These are phyloP conservation scores for Rosa rugosa DNA, from an alignment of 306 rosid genomes.

Conservation along the genomic window DNA sequence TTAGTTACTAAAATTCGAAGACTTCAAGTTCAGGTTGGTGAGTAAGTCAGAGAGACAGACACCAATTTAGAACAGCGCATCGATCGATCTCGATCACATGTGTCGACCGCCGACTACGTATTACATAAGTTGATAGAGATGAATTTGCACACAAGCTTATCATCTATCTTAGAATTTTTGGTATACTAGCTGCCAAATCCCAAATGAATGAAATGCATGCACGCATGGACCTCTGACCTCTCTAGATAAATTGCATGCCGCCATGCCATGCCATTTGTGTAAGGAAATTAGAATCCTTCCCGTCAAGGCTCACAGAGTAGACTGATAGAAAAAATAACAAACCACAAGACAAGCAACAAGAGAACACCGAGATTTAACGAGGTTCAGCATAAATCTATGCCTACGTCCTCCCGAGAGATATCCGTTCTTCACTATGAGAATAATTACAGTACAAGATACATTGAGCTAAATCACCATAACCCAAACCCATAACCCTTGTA, in stretches of 20 bases:
- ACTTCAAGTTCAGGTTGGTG: background rate
- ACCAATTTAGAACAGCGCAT: background rate
- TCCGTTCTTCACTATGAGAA: too few species aligned
- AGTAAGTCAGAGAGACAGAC: background rate
- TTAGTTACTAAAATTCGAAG: background rate
- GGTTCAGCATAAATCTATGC: too few species aligned
- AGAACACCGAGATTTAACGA: too few species aligned
- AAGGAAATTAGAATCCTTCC: too few species aligned
- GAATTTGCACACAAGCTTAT: conserved; percentile 2
- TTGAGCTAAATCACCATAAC: too few species aligned
- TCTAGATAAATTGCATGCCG: background rate
- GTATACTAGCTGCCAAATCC: background rate
- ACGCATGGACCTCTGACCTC: background rate
- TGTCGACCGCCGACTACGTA: background rate
- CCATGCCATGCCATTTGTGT: too few species aligned
- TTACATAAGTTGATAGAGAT: background rate
- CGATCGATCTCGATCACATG: background rate
- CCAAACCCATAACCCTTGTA: too few species aligned
- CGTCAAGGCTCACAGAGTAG: too few species aligned
- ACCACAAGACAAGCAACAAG: too few species aligned
- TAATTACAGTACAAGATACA: too few species aligned
- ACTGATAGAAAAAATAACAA: too few species aligned
- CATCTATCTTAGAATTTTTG: background rate
- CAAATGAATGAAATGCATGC: background rate
- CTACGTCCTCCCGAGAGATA: too few species aligned